Percentiles rank a stretch among this genome's conserved stretches.
phyloP scores from a whole-genome alignment of 2,329 filamentous ascomycete species.

The Botrytis byssoidea region DNA sequence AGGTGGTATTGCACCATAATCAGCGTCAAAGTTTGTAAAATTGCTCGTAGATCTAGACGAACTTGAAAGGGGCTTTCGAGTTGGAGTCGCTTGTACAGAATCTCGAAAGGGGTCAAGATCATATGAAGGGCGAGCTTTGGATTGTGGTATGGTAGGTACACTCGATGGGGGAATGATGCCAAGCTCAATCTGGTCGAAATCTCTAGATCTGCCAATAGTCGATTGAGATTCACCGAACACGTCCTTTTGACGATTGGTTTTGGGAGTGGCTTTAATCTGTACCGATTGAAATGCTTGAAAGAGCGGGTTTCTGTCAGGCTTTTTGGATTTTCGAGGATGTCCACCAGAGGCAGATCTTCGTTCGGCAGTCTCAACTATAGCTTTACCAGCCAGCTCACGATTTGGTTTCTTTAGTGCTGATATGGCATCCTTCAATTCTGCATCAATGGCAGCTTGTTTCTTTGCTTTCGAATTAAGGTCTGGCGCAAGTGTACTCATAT shows the following conservation, averaged over 20 bases:
- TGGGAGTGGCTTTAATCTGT: slow-evolving; percentile 40
- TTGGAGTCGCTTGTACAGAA: slow-evolving; percentile 37
- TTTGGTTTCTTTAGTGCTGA: slow-evolving; percentile 73
- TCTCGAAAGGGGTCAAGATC: slow-evolving; percentile 29
- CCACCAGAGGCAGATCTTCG: slow-evolving; percentile 52
- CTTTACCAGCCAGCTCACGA: slow-evolving; percentile 64
- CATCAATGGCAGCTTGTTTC: slow-evolving; percentile 66
- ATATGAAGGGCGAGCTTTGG: slow-evolving; percentile 25
- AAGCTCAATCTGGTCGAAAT: slow-evolving; percentile 23
- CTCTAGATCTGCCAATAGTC: slow-evolving; percentile 7
- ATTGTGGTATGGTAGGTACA: slow-evolving; percentile 34
- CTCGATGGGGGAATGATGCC: slow-evolving; percentile 33
- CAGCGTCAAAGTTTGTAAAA: background rate
- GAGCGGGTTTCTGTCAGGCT: slow-evolving; percentile 44
- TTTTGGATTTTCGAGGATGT: slow-evolving; percentile 52
- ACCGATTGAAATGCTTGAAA: slow-evolving; percentile 38
- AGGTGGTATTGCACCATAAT: slow-evolving; percentile 25
- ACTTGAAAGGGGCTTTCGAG: slow-evolving; percentile 26
- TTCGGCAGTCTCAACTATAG: slow-evolving; percentile 66
- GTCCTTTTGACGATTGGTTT: slow-evolving; percentile 34
- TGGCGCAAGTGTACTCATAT: slow-evolving; percentile 52
- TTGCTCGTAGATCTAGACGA: background rate
- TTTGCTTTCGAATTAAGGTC: slow-evolving; percentile 57
- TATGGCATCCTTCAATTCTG: slow-evolving; percentile 72
- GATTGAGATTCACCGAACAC: slow-evolving; percentile 29